Conservation (phyloP, 2,329 filamentous ascomycete genomes). For the Parastagonospora avenae region DNA sequence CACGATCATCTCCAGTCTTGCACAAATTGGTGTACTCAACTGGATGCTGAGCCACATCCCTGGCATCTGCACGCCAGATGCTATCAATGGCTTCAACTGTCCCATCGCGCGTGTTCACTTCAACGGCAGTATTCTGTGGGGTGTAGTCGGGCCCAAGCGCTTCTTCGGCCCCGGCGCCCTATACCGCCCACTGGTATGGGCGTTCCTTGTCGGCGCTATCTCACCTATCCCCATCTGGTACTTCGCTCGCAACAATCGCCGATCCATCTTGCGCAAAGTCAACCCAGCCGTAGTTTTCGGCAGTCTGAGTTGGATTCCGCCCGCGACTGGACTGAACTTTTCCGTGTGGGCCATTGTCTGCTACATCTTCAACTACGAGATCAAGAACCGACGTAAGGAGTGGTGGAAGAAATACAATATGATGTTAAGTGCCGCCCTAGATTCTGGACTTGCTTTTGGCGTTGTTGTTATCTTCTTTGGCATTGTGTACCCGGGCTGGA, state of each 20-base stretch:
- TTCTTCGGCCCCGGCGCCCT: slow-evolving; percentile 80
- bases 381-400: slow-evolving; percentile 69
- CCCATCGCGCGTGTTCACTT: slow-evolving; percentile 88
- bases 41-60: slow-evolving; percentile 86
- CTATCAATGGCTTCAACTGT: slow-evolving; percentile 87
- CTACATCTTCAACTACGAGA: slow-evolving; percentile 80
- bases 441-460: slow-evolving; percentile 81
- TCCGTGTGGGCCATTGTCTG: slow-evolving; percentile 85
- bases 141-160: slow-evolving; percentile 79
- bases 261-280: slow-evolving; percentile 73
- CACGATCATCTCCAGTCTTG: slow-evolving; percentile 76
- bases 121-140: slow-evolving; percentile 89
- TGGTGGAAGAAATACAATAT: slow-evolving; percentile 96
- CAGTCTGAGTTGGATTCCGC: slow-evolving; percentile 83
- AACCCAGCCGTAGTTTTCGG: slow-evolving; percentile 85
- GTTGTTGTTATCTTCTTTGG: slow-evolving; percentile 85
- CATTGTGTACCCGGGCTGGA: slow-evolving; percentile 80
- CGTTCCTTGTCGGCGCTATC: slow-evolving; percentile 76
- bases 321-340: slow-evolving; percentile 82
- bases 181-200: slow-evolving; percentile 79
- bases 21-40: slow-evolving; percentile 83
- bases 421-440: slow-evolving; percentile 81
- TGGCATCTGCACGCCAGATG: slow-evolving; percentile 76
- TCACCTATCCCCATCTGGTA: slow-evolving; percentile 77
- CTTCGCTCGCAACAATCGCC: slow-evolving; percentile 62